Conservation (phyloP, 495 filamentous ascomycete genomes). For the Astrothelium macrocarpum region DNA sequence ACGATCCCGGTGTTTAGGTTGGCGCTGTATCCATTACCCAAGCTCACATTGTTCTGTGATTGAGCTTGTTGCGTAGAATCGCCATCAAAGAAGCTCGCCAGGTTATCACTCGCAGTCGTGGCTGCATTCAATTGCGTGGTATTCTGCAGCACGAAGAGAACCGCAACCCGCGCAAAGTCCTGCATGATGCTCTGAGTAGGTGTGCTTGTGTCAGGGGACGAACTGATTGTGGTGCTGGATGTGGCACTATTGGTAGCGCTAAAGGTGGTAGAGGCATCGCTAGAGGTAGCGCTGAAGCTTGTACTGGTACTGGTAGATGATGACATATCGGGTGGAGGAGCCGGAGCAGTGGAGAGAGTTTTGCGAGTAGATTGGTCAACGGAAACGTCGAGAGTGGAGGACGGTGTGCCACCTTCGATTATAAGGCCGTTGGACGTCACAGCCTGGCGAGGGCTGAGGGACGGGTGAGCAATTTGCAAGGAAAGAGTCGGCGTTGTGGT, state of each 20-base stretch:
- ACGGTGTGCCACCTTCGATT: conserved; percentile 18
- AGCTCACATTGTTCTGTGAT: neutral
- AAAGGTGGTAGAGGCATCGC: conserved; percentile 6
- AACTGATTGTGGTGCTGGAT: conserved; percentile 28
- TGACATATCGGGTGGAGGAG: neutral
- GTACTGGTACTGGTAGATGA: no score
- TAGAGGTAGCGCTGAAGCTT: conserved; percentile 14
- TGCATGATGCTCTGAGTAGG: conserved; percentile 25
- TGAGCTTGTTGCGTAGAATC: neutral
- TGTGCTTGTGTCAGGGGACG: conserved; percentile 30
- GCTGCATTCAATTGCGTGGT: conserved; percentile 40
- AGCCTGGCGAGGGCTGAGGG: neutral
- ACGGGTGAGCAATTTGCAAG: conserved; percentile 1
- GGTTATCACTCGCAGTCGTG: conserved; percentile 43
- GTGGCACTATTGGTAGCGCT: neutral
- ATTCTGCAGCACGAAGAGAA: conserved; percentile 55
- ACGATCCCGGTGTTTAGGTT: neutral
- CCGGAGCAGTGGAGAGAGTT: neutral
- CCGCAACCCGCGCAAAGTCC: conserved; percentile 57
- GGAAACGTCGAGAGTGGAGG: conserved; percentile 7
- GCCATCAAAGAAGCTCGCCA: conserved; percentile 46
- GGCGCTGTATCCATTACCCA: conserved; percentile 4
- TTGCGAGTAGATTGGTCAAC: conserved; percentile 1
- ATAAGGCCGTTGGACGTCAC: conserved; percentile 23
- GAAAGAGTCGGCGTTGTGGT: neutral